A percentile compares a stretch with the other conserved stretches of the same genome.
phyloP scores from a whole-genome alignment of 352 stramenopile genomes.

The Albugo laibachii region DNA sequence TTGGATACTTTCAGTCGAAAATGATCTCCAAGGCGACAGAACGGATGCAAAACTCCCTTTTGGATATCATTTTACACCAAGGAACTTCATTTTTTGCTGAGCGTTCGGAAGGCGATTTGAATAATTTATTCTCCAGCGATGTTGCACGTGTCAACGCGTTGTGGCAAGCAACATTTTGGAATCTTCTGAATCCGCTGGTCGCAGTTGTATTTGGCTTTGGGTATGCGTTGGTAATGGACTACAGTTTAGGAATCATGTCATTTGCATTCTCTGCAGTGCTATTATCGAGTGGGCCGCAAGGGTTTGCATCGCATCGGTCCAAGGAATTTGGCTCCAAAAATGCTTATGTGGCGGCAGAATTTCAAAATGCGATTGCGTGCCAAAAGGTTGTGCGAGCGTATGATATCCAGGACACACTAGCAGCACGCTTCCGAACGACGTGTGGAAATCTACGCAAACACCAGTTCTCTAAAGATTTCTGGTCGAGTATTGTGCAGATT shows the following conservation, averaged over 20 bases:
- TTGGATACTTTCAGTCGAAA: conserved; percentile 80
- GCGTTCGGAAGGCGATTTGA: conserved; percentile 70
- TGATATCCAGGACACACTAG: conserved; percentile 58
- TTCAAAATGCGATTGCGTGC: conserved; percentile 69
- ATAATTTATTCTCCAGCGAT: conserved; percentile 78
- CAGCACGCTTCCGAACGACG: conserved; percentile 48
- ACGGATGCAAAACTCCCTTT: conserved; percentile 41
- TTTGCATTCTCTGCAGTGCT: conserved; percentile 67
- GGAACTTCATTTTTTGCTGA: conserved; percentile 65
- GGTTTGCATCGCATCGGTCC: conserved; percentile 57
- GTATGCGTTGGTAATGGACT: conserved; percentile 71
- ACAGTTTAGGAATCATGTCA: conserved; percentile 58
- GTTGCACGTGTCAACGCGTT: conserved; percentile 67
- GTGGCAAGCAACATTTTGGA: conserved; percentile 80
- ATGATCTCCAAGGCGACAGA: conserved; percentile 81
- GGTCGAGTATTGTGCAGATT: conserved; percentile 78
- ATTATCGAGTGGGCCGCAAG: conserved; percentile 61
- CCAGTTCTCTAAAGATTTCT: conserved; percentile 80
- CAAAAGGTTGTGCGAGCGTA: conserved; percentile 79
- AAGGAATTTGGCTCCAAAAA: conserved; percentile 78
- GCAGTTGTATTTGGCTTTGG: conserved; percentile 67
- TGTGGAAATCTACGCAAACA: conserved; percentile 42
- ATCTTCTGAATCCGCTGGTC: conserved; percentile 61
- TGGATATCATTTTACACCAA: conserved; percentile 66
- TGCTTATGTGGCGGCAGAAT: conserved; percentile 72